Evolutionary conservation across 495 filamentous ascomycete genomes (phyloP).

Genomic region (Podospora conica): DNA sequence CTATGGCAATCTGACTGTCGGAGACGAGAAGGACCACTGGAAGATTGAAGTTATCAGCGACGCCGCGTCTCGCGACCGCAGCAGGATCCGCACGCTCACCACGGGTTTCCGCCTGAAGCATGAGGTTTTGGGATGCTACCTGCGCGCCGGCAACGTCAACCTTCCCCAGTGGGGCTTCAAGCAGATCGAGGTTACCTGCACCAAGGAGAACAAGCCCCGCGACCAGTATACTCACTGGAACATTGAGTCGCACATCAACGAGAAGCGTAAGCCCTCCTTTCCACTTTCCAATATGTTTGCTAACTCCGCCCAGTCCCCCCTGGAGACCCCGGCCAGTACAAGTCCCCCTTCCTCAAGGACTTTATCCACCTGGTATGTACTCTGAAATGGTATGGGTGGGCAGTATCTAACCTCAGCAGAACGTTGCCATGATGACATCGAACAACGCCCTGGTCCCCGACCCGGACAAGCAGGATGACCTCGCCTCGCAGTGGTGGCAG

Average conservation of each 20-base stretch:
- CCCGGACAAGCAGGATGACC: slow-evolving; percentile 97
- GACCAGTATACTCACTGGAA: slow-evolving; percentile 99
- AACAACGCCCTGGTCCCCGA: slow-evolving; percentile 98
- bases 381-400: background rate
- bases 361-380: slow-evolving; percentile 70
- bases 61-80: slow-evolving; percentile 76
- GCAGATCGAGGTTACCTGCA: slow-evolving; percentile 95
- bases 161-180: slow-evolving; percentile 99
- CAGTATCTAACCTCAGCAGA: slow-evolving; percentile 32
- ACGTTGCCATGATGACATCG: slow-evolving; percentile 99
- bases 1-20: slow-evolving; percentile 94
- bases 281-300: background rate
- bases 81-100: slow-evolving; percentile 84
- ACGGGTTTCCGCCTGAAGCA: slow-evolving; percentile 89
- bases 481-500: slow-evolving; percentile 96
- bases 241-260: slow-evolving; percentile 90
- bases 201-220: slow-evolving; percentile 84
- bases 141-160: slow-evolving; percentile 93
- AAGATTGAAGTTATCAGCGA: slow-evolving; percentile 85
- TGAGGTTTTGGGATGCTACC: slow-evolving; percentile 78
- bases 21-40: slow-evolving; percentile 98
- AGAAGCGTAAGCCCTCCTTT: slow-evolving; percentile 64
- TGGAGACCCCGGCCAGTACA: slow-evolving; percentile 87
- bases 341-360: slow-evolving; percentile 92
- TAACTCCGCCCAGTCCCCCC: slow-evolving; percentile 64